These are phyloP conservation scores for Cutaneotrichosporon spelunceum DNA, from an alignment of 1,284 basidiomycete genomes.

Conservation along the genomic window DNA sequence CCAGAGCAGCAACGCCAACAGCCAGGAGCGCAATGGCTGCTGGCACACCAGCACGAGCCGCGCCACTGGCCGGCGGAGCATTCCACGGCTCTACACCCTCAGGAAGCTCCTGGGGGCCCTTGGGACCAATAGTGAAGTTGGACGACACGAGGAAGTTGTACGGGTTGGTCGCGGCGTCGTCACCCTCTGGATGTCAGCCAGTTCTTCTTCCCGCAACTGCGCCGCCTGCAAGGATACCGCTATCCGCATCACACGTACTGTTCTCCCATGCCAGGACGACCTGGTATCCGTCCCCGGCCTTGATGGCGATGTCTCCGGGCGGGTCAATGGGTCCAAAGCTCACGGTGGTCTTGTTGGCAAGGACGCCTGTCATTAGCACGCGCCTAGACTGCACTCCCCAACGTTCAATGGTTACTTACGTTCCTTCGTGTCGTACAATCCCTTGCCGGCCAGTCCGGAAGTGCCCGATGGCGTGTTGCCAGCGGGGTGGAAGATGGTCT, in stretches of 20 bases:
- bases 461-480: neutral
- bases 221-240: no score
- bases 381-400: neutral
- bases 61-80: neutral
- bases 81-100: constrained; percentile 7
- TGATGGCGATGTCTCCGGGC: constrained; percentile 1
- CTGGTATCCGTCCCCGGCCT: neutral
- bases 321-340: constrained; percentile 5
- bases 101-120: constrained; percentile 1
- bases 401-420: neutral
- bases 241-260: no score
- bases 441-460: neutral
- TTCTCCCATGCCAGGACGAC: constrained; percentile 1
- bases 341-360: neutral
- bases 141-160: neutral
- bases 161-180: constrained; percentile 2
- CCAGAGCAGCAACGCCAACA: constrained; percentile 1
- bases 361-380: neutral
- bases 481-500: constrained; percentile 6
- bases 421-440: neutral
- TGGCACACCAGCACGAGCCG: neutral
- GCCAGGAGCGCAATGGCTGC: neutral
- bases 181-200: constrained; percentile 5
- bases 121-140: neutral
- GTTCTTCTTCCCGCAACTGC: no score